phyloP scores from a whole-genome alignment of 768 basidiomycete species.

The Leccinum imitatum region DNA sequence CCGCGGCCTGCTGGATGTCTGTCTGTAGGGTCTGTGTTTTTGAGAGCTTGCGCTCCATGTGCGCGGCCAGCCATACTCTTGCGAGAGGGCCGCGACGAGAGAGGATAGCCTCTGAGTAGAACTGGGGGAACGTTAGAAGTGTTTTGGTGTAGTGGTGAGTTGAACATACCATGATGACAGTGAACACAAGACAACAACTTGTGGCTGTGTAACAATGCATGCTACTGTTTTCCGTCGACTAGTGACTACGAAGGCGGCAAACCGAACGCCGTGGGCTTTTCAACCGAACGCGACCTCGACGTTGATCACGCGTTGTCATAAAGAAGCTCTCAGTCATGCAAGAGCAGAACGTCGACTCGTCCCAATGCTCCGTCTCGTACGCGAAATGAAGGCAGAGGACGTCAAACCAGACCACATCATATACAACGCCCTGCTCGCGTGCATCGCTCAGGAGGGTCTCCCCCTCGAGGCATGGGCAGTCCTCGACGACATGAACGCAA shows the following conservation, averaged over 20 bases:
- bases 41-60: slow-evolving; percentile 97
- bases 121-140: slow-evolving; percentile 42
- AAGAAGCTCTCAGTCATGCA: slow-evolving; percentile 31
- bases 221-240: not conserved
- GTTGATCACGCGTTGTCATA: slow-evolving; percentile 32
- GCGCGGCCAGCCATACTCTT: slow-evolving; percentile 98
- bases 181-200: not conserved
- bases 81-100: slow-evolving; percentile 92
- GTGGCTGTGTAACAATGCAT: slow-evolving; percentile 26
- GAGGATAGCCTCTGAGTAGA: slow-evolving; percentile 92
- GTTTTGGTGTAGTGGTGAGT: too few species aligned
- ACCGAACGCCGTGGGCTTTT: slow-evolving; percentile 29
- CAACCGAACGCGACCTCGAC: slow-evolving; percentile 23
- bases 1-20: slow-evolving; percentile 94
- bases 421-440: slow-evolving; percentile 57
- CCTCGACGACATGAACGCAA: slow-evolving; percentile 63
- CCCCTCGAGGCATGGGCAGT: slow-evolving; percentile 61
- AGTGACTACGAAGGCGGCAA: not conserved
- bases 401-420: slow-evolving; percentile 53
- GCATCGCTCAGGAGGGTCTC: slow-evolving; percentile 43
- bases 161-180: too few species aligned
- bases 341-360: slow-evolving; percentile 37
- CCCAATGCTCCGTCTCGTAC: slow-evolving; percentile 44
- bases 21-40: slow-evolving; percentile 94
- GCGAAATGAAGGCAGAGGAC: slow-evolving; percentile 56